Conservation (phyloP, 805 yeast species). For the Yarrowia divulgata region DNA sequence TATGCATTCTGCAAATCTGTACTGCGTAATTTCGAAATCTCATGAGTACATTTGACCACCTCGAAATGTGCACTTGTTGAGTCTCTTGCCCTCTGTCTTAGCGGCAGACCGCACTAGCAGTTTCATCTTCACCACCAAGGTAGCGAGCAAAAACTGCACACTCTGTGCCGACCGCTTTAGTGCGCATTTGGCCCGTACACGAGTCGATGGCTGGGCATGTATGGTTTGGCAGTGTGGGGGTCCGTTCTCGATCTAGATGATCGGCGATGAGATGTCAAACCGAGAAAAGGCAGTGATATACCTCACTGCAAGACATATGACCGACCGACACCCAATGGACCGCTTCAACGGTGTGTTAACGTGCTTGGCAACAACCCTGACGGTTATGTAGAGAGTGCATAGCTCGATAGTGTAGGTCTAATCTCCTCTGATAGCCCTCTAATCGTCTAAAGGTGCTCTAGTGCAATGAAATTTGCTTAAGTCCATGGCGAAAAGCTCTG, state of each 20-base stretch:
- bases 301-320: too few relatives aligned
- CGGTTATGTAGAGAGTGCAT: neutral
- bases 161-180: neutral
- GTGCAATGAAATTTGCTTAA: neutral
- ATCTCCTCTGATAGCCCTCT: neutral
- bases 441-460: neutral
- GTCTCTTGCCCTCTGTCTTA: too few relatives aligned
- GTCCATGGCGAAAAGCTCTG: neutral
- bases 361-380: constrained; percentile 5
- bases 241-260: too few relatives aligned
- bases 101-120: neutral
- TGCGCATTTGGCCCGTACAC: neutral
- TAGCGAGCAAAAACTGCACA: constrained; percentile 1
- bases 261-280: too few relatives aligned
- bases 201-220: neutral
- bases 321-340: neutral
- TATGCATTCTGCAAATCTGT: too few relatives aligned
- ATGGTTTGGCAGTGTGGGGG: neutral
- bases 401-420: neutral
- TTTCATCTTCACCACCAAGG: neutral
- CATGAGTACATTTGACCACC: too few relatives aligned
- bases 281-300: too few relatives aligned
- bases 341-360: neutral
- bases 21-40: too few relatives aligned
- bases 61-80: too few relatives aligned